These are phyloP conservation scores for Calonectria ilicicola DNA, from an alignment of 2,329 filamentous ascomycete species.

Conservation along the genomic window DNA sequence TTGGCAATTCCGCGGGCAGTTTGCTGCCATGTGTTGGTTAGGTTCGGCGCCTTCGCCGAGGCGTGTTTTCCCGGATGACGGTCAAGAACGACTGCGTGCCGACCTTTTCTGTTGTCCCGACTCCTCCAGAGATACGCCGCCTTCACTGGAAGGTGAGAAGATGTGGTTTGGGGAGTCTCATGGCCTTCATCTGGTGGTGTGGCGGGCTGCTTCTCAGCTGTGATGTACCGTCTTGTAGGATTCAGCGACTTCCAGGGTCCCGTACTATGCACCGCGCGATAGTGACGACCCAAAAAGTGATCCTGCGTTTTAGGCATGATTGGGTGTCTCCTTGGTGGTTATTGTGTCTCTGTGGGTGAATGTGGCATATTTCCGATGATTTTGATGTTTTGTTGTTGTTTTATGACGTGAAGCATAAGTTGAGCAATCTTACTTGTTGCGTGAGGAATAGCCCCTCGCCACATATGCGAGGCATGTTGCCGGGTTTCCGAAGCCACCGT, in stretches of 20 bases:
- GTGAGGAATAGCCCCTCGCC: slow-evolving; percentile 14
- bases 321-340: not conserved
- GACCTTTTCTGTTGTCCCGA: slow-evolving; percentile 57
- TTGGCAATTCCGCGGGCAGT: slow-evolving; percentile 46
- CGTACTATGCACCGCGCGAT: slow-evolving; percentile 19
- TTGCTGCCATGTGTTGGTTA: slow-evolving; percentile 43
- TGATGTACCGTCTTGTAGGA: slow-evolving; percentile 22
- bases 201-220: slow-evolving; percentile 2
- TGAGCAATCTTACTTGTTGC: not conserved
- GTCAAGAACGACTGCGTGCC: slow-evolving; percentile 47
- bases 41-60: slow-evolving; percentile 33
- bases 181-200: not conserved
- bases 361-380: not conserved
- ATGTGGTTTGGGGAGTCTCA: slow-evolving; percentile 36
- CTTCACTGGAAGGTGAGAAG: slow-evolving; percentile 32
- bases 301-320: slow-evolving; percentile 1
- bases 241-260: slow-evolving; percentile 25
- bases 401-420: not conserved
- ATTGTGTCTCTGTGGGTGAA: not conserved
- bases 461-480: slow-evolving; percentile 8
- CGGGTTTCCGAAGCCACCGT: slow-evolving; percentile 16
- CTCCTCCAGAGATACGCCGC: slow-evolving; percentile 53
- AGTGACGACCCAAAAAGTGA: slow-evolving; percentile 27
- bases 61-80: slow-evolving; percentile 24
- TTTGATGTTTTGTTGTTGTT: not conserved